These are phyloP conservation scores for Diaporthe ilicicola DNA, from an alignment of 2,329 filamentous ascomycete species.

Conservation along the genomic window DNA sequence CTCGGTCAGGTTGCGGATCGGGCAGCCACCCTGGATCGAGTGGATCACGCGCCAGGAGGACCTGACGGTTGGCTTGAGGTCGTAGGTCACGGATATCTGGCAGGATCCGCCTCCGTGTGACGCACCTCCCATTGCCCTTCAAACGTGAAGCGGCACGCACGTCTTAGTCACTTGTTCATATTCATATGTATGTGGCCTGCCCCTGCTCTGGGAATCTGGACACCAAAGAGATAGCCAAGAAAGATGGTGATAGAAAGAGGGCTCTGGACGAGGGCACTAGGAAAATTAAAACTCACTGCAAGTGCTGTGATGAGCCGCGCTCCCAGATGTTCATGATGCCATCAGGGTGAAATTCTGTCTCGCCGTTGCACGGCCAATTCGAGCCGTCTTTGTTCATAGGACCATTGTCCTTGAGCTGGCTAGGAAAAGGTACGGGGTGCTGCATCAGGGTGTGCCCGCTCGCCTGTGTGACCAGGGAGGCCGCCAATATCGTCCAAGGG, in stretches of 20 bases:
- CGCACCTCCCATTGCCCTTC: not conserved
- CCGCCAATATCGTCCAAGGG: not conserved
- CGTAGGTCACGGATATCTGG: slow-evolving; percentile 4
- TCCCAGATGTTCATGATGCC: slow-evolving; percentile 16
- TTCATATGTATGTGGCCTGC: too few species aligned
- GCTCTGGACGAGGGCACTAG: not conserved
- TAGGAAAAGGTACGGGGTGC: not conserved
- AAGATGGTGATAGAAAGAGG: not conserved
- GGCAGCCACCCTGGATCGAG: slow-evolving; percentile 13
- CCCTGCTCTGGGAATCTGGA: rapidly evolving
- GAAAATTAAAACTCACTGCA: not conserved
- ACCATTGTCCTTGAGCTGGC: not conserved
- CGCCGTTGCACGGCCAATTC: not conserved
- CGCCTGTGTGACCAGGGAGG: not conserved
- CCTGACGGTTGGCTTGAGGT: slow-evolving; percentile 2
- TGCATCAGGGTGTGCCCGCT: slow-evolving; percentile 2
- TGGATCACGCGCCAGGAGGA: slow-evolving; percentile 7
- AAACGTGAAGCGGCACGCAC: not conserved
- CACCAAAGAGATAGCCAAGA: rapidly evolving
- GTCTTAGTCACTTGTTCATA: not conserved
- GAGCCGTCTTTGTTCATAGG: slow-evolving; percentile 13
- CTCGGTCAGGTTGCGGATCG: slow-evolving; percentile 7
- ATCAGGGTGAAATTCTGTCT: not conserved
- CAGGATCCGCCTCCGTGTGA: slow-evolving; percentile 8
- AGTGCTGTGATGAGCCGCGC: not conserved